Evolutionary conservation across 805 yeast species (phyloP).

Genomic region (Saccharomycopsis selenospora): DNA sequence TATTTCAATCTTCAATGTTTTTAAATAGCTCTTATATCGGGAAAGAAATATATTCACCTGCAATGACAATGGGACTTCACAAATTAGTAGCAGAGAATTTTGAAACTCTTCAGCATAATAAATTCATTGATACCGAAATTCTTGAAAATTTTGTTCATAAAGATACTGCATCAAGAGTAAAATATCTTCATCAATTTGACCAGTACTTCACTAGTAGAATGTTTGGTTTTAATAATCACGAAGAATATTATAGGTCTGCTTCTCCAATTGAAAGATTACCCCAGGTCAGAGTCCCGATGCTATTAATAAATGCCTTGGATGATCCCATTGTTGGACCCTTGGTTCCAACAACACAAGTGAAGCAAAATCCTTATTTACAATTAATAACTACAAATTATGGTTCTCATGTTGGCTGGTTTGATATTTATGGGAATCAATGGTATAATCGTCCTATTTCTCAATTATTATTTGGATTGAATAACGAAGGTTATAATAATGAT

Average conservation of each 20-base stretch:
- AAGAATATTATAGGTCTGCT: constrained; percentile 58
- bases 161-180: constrained; percentile 25
- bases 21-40: constrained; percentile 37
- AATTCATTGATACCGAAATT: constrained; percentile 20
- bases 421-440: constrained; percentile 59
- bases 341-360: constrained; percentile 46
- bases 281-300: constrained; percentile 52
- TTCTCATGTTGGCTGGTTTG: constrained; percentile 80
- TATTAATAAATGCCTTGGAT: constrained; percentile 59
- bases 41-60: constrained; percentile 39
- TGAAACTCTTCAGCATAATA: constrained; percentile 31
- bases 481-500: constrained; percentile 21
- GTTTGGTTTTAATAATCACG: constrained; percentile 57
- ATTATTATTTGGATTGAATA: constrained; percentile 33
- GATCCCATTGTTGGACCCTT: constrained; percentile 63
- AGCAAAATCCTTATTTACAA: constrained; percentile 51
- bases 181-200: constrained; percentile 51
- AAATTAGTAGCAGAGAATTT: constrained; percentile 38
- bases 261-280: constrained; percentile 48
- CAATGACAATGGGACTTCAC: constrained; percentile 42
- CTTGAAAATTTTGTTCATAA: constrained; percentile 21
- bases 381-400: constrained; percentile 59
- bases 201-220: constrained; percentile 53
- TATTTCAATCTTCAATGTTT: constrained; percentile 40
- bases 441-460: constrained; percentile 43